Conservation (phyloP, 371 early-diverging fungal genomes). For the Apophysomyces sp. region DNA sequence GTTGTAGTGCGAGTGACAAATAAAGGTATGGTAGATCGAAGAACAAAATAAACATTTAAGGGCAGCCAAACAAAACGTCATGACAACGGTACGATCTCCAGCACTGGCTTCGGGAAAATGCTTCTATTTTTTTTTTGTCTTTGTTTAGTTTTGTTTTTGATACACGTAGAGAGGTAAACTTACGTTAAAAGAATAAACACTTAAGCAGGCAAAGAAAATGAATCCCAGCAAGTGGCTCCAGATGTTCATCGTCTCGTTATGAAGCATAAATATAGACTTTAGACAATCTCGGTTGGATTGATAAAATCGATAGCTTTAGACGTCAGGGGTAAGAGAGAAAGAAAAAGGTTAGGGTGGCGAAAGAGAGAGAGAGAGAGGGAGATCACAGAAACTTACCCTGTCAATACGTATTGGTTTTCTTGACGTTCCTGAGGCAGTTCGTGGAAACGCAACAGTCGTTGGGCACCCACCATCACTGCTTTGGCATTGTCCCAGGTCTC, state of each 20-base stretch:
- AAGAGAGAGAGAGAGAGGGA: not conserved
- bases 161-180: no score
- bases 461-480: slow-evolving; percentile 54
- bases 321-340: not conserved
- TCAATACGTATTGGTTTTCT: slow-evolving; percentile 59
- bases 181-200: slow-evolving; percentile 54
- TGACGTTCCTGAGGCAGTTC: slow-evolving; percentile 63
- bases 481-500: slow-evolving; percentile 50
- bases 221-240: slow-evolving; percentile 72
- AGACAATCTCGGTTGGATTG: slow-evolving; percentile 45
- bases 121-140: slow-evolving; percentile 17
- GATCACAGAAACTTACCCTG: slow-evolving; percentile 34
- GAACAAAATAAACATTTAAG: slow-evolving; percentile 68
- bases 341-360: not conserved
- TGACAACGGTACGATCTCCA: slow-evolving; percentile 53
- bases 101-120: slow-evolving; percentile 52
- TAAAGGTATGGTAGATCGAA: slow-evolving; percentile 71
- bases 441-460: slow-evolving; percentile 53
- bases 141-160: slow-evolving; percentile 22
- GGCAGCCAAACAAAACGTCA: slow-evolving; percentile 61
- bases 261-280: slow-evolving; percentile 60
- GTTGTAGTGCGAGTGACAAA: slow-evolving; percentile 55
- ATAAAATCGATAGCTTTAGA: slow-evolving; percentile 39
- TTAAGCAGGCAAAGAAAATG: slow-evolving; percentile 52
- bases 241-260: slow-evolving; percentile 75